Evolutionary conservation across 163 green algal genomes (phyloP), one percentile per base, ranked within the genome.

Genomic region (Scenedesmus sp.): DNA sequence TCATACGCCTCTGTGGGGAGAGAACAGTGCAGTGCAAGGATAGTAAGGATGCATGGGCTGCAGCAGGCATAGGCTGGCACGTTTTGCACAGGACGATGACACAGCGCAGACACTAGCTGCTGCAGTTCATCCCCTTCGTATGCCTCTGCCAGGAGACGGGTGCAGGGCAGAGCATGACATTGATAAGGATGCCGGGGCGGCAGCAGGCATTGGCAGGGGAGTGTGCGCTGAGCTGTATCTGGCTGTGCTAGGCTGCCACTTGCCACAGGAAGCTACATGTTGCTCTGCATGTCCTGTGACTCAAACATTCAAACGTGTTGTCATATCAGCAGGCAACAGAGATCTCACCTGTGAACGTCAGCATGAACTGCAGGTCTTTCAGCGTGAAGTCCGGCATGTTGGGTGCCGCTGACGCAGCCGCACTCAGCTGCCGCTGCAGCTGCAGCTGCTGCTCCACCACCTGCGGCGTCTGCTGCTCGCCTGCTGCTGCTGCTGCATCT

Each of bases 291-390:
- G 34, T 46, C 34, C 34, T 46, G 34, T 46, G 34, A 46, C 34
- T 0, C 0, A 46, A 46, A 46, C 34, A 46, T 46, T 46, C 34
- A 46, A 46, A 46, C 34, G 34, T 46, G 34, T 46, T 46, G 34
- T 46, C 34, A 46, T 46, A 46, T 46, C 34, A 46, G 34, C 34
- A 46, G 34, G 34, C 34, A 46, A 46, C 59, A 64, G 59, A 64
- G 59, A 64, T 64, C 91, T 23, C 84, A 97, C 95, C 94, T 96
- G 93, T 96, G 92, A 98, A 99, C 15, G 95, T 96, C 26, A 96
- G 89, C n/a, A 99, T 94, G 84, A 99, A 98, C 12, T 97, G 89
- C 59, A 99, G 91, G 90, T 99, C 98, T 52, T 93, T 90, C 52
- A 92, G 23, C 2, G 88, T 96, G 91, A 99, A 98, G 76, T 84